Evolutionary conservation across 2,329 filamentous ascomycete genomes (phyloP).

Genomic region (Aspergillus brunneoviolaceus): DNA sequence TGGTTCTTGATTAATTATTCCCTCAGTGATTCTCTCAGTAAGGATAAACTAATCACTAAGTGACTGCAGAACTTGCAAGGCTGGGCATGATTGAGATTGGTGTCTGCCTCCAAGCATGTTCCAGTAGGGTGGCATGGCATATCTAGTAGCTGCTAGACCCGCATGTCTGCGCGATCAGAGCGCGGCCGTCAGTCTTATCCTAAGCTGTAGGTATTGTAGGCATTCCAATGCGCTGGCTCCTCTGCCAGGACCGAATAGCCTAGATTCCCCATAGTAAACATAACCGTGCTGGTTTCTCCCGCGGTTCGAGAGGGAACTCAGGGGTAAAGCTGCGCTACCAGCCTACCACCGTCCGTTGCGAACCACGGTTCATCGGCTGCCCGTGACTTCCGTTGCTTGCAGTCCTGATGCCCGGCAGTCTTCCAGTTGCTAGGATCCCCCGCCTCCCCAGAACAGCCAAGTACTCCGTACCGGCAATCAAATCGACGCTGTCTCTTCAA

Average conservation of each 20-base stretch:
- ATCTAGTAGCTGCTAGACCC: too few relatives aligned
- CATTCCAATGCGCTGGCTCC: background rate
- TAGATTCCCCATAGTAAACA: background rate
- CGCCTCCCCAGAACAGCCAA: too few relatives aligned
- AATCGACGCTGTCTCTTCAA: too few relatives aligned
- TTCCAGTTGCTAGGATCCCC: background rate
- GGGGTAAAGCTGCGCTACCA: conserved; percentile 24
- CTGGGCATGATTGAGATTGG: too few relatives aligned
- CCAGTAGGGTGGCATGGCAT: background rate
- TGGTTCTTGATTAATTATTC: background rate
- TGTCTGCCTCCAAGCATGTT: background rate
- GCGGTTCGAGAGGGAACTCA: conserved; percentile 25
- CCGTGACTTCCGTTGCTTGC: background rate
- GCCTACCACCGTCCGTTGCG: background rate
- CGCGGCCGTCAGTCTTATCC: background rate
- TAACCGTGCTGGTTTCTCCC: conserved; percentile 9
- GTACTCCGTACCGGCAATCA: too few relatives aligned
- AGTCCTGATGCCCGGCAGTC: background rate
- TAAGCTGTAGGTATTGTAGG: background rate
- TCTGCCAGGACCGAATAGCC: background rate
- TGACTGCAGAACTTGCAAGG: background rate
- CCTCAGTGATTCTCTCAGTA: background rate
- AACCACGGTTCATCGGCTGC: conserved; percentile 25
- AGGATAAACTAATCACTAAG: background rate
- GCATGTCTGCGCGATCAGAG: too few relatives aligned